Evolutionary conservation across 2,329 filamentous ascomycete genomes (phyloP), one percentile per base, ranked within the genome.

Genomic region (Dryadomyces quercivorus): DNA sequence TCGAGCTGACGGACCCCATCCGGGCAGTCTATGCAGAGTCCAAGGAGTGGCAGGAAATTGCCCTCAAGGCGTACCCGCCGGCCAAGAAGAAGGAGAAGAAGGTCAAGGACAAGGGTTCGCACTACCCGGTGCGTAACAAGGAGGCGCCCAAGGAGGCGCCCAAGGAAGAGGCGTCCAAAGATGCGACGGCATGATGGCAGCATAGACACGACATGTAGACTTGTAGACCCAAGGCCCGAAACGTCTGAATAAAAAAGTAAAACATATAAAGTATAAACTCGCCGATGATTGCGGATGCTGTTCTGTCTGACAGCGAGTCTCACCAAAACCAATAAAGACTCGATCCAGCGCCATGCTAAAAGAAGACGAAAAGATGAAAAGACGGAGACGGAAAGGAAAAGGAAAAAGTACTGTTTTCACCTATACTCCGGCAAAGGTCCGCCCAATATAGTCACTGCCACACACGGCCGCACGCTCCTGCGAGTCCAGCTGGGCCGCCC

Each of bases 1-100:
- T 81, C 60, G 75, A 78, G 43, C 77, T 97, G 13, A 75, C 95
- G 55, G 81, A 77, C 2, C 89, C 92, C 1, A 92, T 98, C 57
- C 83, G 85, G 60, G 77, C 74, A 3, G 84, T 84, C 6, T 97
- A 81, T 71, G 72, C 86, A 59, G 78, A 76, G 0, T 85, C 80
- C 0, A 64, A 77, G 34, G 88, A 91, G 64, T 97, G 90, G 90
- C 85, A 95, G 70, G 81, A 83, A 55, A 77, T 89, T 53, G 79
- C 84, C 51, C 66, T 79, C 52, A 84, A 85, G 66, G 93, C 91
- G 34, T 98, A 97, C 77, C 93, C 93, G 18, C 81, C 81, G 1
- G 74, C 77, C 0, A 73, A 74, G 26, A 77, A 81, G 61, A 77
- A 79, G 66, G 84, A 88, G 73, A 62, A 62, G 56, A 61, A 61